A percentile compares a stretch with the other conserved stretches of the same genome.
Evolutionary conservation across 257 asterid species (phyloP).

Genomic region (Prunella vulgaris): DNA sequence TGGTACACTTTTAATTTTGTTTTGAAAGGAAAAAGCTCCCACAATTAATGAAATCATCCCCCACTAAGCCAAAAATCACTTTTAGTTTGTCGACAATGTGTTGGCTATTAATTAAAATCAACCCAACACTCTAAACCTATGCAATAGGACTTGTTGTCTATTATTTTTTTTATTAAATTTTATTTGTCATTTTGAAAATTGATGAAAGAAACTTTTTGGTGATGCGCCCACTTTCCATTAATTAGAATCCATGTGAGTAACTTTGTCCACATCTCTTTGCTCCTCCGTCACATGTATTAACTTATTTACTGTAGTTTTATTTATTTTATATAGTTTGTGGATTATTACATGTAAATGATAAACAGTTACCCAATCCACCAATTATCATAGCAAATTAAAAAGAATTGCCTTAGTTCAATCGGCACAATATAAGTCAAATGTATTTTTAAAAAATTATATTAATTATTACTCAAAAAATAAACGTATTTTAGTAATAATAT

Average conservation of each 20-base stretch:
- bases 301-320: too few relatives aligned
- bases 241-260: slow-evolving; percentile 35
- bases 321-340: too few relatives aligned
- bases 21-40: background rate
- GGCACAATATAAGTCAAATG: too few relatives aligned
- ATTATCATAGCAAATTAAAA: too few relatives aligned
- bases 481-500: too few relatives aligned
- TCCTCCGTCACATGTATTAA: too few relatives aligned
- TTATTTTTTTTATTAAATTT: background rate
- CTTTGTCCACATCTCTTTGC: background rate
- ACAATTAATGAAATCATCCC: slow-evolving; percentile 36
- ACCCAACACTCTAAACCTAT: slow-evolving; percentile 5
- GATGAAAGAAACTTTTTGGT: slow-evolving; percentile 17
- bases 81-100: slow-evolving; percentile 50
- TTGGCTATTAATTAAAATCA: slow-evolving; percentile 28
- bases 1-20: background rate
- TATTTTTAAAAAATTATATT: too few relatives aligned
- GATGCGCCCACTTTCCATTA: slow-evolving; percentile 28
- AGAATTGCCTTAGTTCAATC: too few relatives aligned
- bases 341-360: too few relatives aligned
- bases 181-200: background rate
- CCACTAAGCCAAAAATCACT: slow-evolving; percentile 37
- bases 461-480: too few relatives aligned
- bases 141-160: slow-evolving; percentile 1
- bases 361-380: too few relatives aligned